Conservation (phyloP, 768 basidiomycete genomes). For the Calvatia gigantea region DNA sequence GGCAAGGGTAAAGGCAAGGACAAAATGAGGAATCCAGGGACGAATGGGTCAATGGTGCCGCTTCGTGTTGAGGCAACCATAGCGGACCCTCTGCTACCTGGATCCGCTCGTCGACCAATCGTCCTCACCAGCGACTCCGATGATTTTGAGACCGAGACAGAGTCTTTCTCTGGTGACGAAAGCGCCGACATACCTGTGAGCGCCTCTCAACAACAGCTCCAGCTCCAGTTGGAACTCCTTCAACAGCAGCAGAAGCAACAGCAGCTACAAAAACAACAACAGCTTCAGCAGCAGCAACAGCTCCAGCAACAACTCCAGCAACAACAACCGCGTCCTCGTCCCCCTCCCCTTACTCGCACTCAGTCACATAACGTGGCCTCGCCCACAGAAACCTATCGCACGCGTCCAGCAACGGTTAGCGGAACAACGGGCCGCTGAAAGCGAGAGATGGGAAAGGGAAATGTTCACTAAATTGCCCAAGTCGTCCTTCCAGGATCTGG, state of each 20-base stretch:
- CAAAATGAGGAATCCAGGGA: constrained; percentile 2
- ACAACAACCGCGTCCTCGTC: constrained; percentile 12
- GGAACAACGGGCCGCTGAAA: constrained; percentile 46
- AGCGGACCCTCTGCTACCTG: constrained; percentile 5
- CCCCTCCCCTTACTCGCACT: constrained; percentile 20
- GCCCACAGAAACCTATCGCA: constrained; percentile 12
- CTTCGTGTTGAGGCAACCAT: constrained; percentile 1
- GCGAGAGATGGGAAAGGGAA: constrained; percentile 63
- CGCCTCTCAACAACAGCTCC: neutral
- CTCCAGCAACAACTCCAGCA: constrained; percentile 19
- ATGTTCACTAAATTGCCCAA: constrained; percentile 72
- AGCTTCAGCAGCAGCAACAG: constrained; percentile 13
- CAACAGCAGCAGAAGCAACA: constrained; percentile 3
- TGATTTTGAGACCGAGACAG: constrained; percentile 10
- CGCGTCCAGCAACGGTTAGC: constrained; percentile 14
- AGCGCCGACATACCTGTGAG: neutral
- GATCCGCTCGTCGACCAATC: constrained; percentile 1
- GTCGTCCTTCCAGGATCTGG: constrained; percentile 58
- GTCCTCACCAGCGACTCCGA: constrained; percentile 8
- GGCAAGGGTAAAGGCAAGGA: constrained; percentile 11
- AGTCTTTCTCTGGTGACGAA: constrained; percentile 3
- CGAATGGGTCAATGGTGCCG: neutral
- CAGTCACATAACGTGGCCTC: constrained; percentile 24
- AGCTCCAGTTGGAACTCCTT: neutral
- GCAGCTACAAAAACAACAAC: constrained; percentile 9